Percentiles rank a stretch among this genome's conserved stretches.
Conservation (phyloP, 495 filamentous ascomycete genomes). For the Arthonia radiata region DNA sequence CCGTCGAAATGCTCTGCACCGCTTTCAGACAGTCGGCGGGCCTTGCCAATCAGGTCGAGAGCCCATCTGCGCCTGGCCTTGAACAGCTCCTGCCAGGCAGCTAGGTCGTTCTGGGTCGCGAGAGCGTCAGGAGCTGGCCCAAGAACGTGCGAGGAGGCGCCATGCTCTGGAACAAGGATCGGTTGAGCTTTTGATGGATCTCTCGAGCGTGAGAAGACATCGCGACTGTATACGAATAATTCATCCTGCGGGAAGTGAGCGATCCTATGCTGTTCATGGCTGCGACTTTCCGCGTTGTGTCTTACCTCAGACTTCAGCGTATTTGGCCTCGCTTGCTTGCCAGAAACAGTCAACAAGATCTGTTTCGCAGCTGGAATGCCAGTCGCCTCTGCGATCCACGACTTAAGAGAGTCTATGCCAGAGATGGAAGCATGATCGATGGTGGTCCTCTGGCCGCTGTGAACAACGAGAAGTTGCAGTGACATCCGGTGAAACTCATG, state of each 20-base stretch:
- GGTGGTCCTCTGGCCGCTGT: conserved; percentile 60
- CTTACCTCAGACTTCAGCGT: conserved; percentile 49
- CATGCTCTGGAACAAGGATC: too few species aligned
- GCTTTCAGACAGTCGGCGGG: conserved; percentile 27
- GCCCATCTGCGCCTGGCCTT: conserved; percentile 51
- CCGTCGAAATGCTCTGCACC: conserved; percentile 32
- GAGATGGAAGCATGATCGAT: conserved; percentile 42
- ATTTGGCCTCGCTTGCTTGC: conserved; percentile 55
- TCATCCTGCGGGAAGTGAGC: conserved; percentile 38
- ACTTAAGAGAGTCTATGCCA: conserved; percentile 42
- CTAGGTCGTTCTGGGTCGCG: conserved; percentile 41
- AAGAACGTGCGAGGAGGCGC: too few species aligned
- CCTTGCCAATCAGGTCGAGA: conserved; percentile 36
- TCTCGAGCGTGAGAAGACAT: conserved; percentile 25
- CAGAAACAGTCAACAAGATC: conserved; percentile 60
- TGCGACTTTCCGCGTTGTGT: too few species aligned
- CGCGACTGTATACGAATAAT: conserved; percentile 67
- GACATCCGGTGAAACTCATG: conserved; percentile 45
- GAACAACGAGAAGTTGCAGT: conserved; percentile 64
- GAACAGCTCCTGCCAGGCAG: conserved; percentile 65
- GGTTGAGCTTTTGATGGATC: too few species aligned
- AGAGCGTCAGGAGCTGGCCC: conserved; percentile 60
- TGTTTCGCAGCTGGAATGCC: conserved; percentile 43
- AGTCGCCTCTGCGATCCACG: conserved; percentile 41
- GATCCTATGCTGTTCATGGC: too few species aligned